These are phyloP conservation scores for Dioscorea zingiberensis DNA, from an alignment of 106 monocot genomes.

Conservation along the genomic window DNA sequence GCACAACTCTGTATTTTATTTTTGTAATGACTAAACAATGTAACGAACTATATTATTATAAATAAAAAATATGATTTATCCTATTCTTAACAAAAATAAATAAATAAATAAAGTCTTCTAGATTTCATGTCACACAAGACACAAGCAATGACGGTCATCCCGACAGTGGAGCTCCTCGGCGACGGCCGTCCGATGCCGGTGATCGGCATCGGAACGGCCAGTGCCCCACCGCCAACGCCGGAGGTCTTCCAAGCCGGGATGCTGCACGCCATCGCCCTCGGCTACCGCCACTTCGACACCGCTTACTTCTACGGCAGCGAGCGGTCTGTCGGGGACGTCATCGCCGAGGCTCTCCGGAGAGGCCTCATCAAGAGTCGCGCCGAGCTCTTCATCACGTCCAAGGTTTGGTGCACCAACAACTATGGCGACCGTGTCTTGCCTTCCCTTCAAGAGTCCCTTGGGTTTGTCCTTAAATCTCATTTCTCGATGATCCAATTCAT, in stretches of 20 bases:
- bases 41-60: too few relatives aligned
- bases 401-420: neutral
- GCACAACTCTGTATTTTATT: too few relatives aligned
- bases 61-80: too few relatives aligned
- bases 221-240: neutral
- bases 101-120: too few relatives aligned
- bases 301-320: conserved; percentile 2
- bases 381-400: conserved; percentile 14
- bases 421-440: conserved; percentile 9
- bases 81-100: too few relatives aligned
- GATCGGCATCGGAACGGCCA: conserved; percentile 29
- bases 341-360: conserved; percentile 2
- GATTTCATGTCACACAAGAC: too few relatives aligned
- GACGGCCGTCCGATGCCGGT: conserved; percentile 16
- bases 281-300: conserved; percentile 19
- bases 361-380: conserved; percentile 1
- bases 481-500: neutral
- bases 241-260: neutral
- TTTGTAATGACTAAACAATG: too few relatives aligned
- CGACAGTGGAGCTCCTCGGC: too few relatives aligned
- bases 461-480: neutral
- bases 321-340: neutral
- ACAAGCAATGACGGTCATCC: too few relatives aligned
- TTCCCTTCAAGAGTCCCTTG: neutral
- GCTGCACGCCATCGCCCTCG: neutral